Evolutionary conservation across 2,329 filamentous ascomycete genomes (phyloP).

Genomic region (Trichocomaceae sp.): DNA sequence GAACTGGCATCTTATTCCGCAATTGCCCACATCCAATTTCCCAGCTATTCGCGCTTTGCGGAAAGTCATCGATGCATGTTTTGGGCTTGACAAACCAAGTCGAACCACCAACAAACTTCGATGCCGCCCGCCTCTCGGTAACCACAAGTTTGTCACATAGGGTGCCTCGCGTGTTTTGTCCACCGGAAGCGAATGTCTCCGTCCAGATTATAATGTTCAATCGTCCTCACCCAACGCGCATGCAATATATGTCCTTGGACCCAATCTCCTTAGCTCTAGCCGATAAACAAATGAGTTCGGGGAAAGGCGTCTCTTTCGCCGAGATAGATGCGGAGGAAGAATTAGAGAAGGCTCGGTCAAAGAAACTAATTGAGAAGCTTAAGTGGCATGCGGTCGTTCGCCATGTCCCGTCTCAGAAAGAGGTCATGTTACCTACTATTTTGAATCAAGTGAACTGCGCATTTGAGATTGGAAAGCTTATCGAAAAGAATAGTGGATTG

Average conservation of each 20-base stretch:
- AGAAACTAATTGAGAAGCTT: constrained; percentile 73
- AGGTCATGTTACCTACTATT: constrained; percentile 71
- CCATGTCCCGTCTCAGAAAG: constrained; percentile 71
- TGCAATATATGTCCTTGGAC: constrained; percentile 92
- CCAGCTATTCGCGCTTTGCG: constrained; percentile 78
- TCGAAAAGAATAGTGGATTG: constrained; percentile 84
- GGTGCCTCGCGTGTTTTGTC: constrained; percentile 68
- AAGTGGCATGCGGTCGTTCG: constrained; percentile 79
- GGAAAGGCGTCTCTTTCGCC: constrained; percentile 30
- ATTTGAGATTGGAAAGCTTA: constrained; percentile 74
- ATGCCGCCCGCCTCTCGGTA: constrained; percentile 63
- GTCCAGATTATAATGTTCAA: constrained; percentile 88
- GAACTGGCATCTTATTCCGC: constrained; percentile 73
- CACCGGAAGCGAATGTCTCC: constrained; percentile 56
- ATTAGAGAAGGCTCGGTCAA: constrained; percentile 56
- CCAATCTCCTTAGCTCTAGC: constrained; percentile 83
- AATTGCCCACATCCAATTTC: constrained; percentile 72
- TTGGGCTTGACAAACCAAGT: constrained; percentile 71
- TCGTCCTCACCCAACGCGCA: constrained; percentile 71
- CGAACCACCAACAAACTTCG: constrained; percentile 46
- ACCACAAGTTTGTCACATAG: constrained; percentile 45
- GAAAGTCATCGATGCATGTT: constrained; percentile 74
- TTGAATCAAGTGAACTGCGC: constrained; percentile 95
- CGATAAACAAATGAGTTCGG: constrained; percentile 53
- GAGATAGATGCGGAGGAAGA: constrained; percentile 68